phyloP scores from a whole-genome alignment of 257 asterid species.

The Gentiana macrophylla region DNA sequence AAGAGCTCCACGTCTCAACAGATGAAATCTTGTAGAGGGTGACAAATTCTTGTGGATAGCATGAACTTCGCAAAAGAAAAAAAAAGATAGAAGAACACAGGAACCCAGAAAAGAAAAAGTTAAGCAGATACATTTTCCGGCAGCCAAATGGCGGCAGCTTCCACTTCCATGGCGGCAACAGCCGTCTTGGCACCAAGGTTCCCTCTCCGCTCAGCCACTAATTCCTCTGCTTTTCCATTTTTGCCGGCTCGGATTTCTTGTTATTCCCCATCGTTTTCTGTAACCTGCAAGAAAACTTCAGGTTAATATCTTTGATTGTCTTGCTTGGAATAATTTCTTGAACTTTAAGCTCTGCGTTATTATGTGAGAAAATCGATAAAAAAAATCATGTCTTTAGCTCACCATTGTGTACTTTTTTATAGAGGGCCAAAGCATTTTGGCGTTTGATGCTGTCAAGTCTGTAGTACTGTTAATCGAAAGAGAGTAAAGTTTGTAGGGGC shows the following conservation, averaged over 20 bases:
- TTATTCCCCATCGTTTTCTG: constrained; percentile 15
- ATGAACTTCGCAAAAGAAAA: neutral
- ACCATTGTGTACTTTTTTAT: no score
- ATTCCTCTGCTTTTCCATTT: constrained; percentile 43
- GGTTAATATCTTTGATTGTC: no score
- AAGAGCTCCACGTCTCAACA: constrained; percentile 45
- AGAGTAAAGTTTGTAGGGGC: no score
- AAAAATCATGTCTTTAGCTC: no score
- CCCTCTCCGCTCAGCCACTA: constrained; percentile 28
- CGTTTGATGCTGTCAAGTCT: no score
- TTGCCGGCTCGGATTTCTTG: constrained; percentile 38
- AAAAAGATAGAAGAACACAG: neutral
- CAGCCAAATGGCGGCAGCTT: constrained; percentile 59
- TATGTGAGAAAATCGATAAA: no score
- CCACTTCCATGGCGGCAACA: constrained; percentile 86
- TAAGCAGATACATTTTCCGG: neutral
- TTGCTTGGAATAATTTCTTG: no score
- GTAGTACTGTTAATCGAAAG: no score
- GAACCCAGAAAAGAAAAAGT: no score
- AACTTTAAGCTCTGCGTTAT: no score
- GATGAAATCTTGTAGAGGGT: constrained; percentile 16
- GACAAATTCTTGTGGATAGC: constrained; percentile 20
- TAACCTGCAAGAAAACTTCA: constrained; percentile 24
- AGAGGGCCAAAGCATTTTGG: no score
- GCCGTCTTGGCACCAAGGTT: constrained; percentile 56